Evolutionary conservation across 2,329 filamentous ascomycete species (phyloP).

Genomic region (Pezicula radicicola): DNA sequence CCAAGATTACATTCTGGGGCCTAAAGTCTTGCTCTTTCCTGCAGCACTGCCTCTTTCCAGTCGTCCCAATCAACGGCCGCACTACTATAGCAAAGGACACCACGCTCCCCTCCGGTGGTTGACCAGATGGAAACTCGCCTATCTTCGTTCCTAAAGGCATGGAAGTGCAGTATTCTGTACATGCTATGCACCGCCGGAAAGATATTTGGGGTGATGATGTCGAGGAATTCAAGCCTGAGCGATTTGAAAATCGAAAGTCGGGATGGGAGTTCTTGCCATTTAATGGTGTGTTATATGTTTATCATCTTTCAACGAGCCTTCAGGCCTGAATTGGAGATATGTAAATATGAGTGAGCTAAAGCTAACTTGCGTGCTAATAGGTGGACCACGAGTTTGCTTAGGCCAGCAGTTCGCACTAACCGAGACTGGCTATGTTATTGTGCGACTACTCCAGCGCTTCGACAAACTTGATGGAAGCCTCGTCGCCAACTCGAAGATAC

Average conservation of each 20-base stretch:
- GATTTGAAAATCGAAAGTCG: not conserved
- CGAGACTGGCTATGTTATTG: constrained; percentile 7
- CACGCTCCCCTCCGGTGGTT: constrained; percentile 26
- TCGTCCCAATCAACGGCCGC: constrained; percentile 24
- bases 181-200: constrained; percentile 32
- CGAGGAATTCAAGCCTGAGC: constrained; percentile 1
- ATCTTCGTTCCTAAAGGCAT: constrained; percentile 19
- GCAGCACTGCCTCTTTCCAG: constrained; percentile 39
- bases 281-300: no score
- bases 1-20: constrained; percentile 8
- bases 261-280: constrained; percentile 5
- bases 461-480: constrained; percentile 3
- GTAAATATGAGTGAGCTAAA: no score
- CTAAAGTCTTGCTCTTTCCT: constrained; percentile 36
- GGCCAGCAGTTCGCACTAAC: constrained; percentile 36
- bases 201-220: constrained; percentile 14
- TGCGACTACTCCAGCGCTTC: constrained; percentile 10
- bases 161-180: constrained; percentile 8
- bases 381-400: constrained; percentile 58
- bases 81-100: constrained; percentile 33
- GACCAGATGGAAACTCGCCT: constrained; percentile 18
- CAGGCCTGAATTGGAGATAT: no score
- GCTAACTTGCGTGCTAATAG: not conserved
- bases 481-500: not conserved
- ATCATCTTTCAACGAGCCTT: no score